Evolutionary conservation across 805 yeast genomes (phyloP).

Genomic region (Jamesozyma piceae): DNA sequence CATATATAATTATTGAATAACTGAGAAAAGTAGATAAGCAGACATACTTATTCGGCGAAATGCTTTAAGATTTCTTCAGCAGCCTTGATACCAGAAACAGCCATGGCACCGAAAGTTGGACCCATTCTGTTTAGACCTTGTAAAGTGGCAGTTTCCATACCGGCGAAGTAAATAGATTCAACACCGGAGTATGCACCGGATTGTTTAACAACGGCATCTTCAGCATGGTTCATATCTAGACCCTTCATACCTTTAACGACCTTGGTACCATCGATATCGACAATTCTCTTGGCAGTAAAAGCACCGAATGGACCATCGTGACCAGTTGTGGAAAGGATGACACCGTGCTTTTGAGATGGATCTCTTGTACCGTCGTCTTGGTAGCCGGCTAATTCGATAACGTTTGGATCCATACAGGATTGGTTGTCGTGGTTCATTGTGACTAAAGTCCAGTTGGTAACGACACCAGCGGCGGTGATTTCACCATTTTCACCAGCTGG

Average conservation of each 20-base stretch:
- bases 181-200: constrained; percentile 38
- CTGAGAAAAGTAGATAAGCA: too few species aligned
- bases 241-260: constrained; percentile 66
- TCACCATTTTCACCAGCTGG: constrained; percentile 46
- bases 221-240: constrained; percentile 69
- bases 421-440: constrained; percentile 67
- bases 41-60: constrained; percentile 20
- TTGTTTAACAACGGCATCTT: constrained; percentile 62
- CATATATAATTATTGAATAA: too few species aligned
- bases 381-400: constrained; percentile 46
- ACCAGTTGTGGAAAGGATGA: constrained; percentile 65
- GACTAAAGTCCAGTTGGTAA: constrained; percentile 75
- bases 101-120: constrained; percentile 79
- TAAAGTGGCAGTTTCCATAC: constrained; percentile 73
- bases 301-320: constrained; percentile 84
- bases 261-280: constrained; percentile 37
- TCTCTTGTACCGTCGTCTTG: constrained; percentile 27
- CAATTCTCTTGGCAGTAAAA: constrained; percentile 62
- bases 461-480: constrained; percentile 66
- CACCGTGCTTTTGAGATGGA: constrained; percentile 32
- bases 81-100: constrained; percentile 67
- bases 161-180: constrained; percentile 35
- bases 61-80: constrained; percentile 42
- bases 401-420: constrained; percentile 77
- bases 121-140: constrained; percentile 79